A percentile compares a stretch with the other conserved stretches of the same genome.
These are phyloP conservation scores for Trichoderma gamsii DNA, from an alignment of 495 filamentous ascomycete species.

Conservation along the genomic window DNA sequence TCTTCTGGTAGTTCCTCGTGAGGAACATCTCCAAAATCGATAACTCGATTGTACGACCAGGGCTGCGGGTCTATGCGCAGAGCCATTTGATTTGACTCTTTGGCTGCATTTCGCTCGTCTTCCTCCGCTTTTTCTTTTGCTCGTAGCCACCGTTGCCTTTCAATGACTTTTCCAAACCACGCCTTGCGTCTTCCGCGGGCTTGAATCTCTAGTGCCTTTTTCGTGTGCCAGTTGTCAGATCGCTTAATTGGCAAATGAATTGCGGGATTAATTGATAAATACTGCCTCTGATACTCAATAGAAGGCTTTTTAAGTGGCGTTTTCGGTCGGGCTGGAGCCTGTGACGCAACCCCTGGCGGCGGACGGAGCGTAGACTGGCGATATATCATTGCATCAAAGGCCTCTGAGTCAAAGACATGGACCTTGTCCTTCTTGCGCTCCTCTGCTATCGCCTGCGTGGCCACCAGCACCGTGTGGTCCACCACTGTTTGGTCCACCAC, in stretches of 20 bases:
- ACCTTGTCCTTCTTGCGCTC: not conserved
- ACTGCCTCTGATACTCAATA: not conserved
- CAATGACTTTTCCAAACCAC: constrained; percentile 35
- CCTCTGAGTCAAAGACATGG: not conserved
- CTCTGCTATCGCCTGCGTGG: not conserved
- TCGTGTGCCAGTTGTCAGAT: constrained; percentile 33
- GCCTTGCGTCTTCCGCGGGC: constrained; percentile 36
- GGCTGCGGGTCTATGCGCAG: not conserved
- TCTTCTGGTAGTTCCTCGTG: constrained; percentile 20
- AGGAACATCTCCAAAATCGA: constrained; percentile 16
- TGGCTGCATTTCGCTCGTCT: not conserved
- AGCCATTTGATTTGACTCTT: not conserved
- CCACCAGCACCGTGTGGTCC: not conserved
- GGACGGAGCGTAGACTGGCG: not conserved
- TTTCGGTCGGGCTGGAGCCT: not conserved
- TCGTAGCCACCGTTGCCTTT: constrained; percentile 29
- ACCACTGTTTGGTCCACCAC: not conserved
- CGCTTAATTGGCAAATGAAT: constrained; percentile 34
- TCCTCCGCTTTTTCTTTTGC: constrained; percentile 17
- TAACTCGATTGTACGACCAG: not conserved
- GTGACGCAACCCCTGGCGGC: not conserved
- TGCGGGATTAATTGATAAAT: constrained; percentile 38
- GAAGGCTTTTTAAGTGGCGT: not conserved
- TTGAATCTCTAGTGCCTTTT: constrained; percentile 39
- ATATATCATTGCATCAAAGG: constrained; percentile 14